Evolutionary conservation across 495 filamentous ascomycete species (phyloP).

Genomic region (Penicillium cataractarum): DNA sequence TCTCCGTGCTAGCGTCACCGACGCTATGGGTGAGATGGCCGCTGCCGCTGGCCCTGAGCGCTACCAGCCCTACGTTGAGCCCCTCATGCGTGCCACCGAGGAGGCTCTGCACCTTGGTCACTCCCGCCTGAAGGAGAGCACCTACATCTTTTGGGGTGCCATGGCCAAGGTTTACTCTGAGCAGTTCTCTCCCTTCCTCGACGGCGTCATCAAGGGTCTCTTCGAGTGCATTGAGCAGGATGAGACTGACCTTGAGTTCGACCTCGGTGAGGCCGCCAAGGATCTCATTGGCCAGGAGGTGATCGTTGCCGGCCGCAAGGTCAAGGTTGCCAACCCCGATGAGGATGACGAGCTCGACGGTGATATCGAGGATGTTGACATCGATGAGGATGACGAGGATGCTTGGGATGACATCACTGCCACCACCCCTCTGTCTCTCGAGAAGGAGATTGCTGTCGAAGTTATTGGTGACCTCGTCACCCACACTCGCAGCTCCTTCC

Average conservation of each 20-base stretch:
- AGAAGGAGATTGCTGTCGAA: conserved; percentile 97
- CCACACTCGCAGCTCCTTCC: conserved; percentile 71
- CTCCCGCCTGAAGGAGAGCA: conserved; percentile 88
- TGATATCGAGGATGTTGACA: conserved; percentile 64
- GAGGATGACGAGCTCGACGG: conserved; percentile 61
- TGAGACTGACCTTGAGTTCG: conserved; percentile 81
- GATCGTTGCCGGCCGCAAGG: conserved; percentile 76
- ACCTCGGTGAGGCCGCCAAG: conserved; percentile 74
- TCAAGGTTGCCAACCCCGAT: conserved; percentile 69
- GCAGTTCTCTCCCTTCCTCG: conserved; percentile 84
- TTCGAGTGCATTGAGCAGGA: conserved; percentile 86
- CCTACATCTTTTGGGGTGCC: conserved; percentile 93
- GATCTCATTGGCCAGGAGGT: conserved; percentile 79
- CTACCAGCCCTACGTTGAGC: conserved; percentile 88
- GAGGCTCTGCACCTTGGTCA: conserved; percentile 90
- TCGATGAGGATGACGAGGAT: conserved; percentile 71
- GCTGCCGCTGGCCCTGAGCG: conserved; percentile 81
- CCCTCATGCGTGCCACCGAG: conserved; percentile 87
- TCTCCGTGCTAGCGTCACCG: conserved; percentile 83
- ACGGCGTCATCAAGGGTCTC: conserved; percentile 81
- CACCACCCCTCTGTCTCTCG: conserved; percentile 84
- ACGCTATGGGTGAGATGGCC: conserved; percentile 91
- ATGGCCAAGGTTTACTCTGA: conserved; percentile 93
- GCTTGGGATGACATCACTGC: conserved; percentile 82
- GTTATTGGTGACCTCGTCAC: conserved; percentile 91